Base-by-base conservation (phyloP, 768 basidiomycete genomes). In the Wakefieldia striispora region DNA sequence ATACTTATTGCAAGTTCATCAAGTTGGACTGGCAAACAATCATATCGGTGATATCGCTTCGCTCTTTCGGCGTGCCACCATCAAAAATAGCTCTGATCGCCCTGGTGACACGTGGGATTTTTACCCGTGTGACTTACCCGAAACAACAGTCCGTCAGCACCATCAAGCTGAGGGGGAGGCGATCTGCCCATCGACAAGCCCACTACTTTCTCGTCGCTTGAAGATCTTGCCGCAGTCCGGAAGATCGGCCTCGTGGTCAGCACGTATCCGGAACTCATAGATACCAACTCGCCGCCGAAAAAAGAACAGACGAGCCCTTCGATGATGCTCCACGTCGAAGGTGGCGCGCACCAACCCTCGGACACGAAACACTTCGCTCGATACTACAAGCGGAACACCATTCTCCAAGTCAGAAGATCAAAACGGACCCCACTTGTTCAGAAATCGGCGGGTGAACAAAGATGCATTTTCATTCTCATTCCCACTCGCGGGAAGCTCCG, bases 361-460 rank as follows among this genome's bases (percentile, higher is more conserved):
- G 16, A 23, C 23, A 29, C 4, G 14, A 34, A 7, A 41, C 29
- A 16, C 27, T 42, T 40, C 21, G 38, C n/a, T 14, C 41, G 37
- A 56, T 51, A 14, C 45, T 3, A 21, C 41, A 57, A 51, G 19
- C n/a, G 45, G 24, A 41, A 33, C 8, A 10, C 19, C 33, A 13
- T 19, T 36, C 14, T 24, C 37, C 19, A 20, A n/a, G n/a, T n/a
- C n/a, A n/a, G n/a, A n/a, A 14, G 23, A 43, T 29, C 29, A 29
- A 29, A 12, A 2, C 27, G 27, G 10, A 29, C 6, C 29, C 12
- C 11, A 29, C 29, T 11, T 29, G 29, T 13, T 13, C 3, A 6
- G 10, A 6, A 29, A 8, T 27, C 27, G 29, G 14, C 33, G 33
- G 33, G 13, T 6, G 33, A 33, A 33, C 16, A 16, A 33, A 33